Base-by-base conservation (phyloP, 1,284 basidiomycete genomes). In the Naganishia sp. region DNA sequence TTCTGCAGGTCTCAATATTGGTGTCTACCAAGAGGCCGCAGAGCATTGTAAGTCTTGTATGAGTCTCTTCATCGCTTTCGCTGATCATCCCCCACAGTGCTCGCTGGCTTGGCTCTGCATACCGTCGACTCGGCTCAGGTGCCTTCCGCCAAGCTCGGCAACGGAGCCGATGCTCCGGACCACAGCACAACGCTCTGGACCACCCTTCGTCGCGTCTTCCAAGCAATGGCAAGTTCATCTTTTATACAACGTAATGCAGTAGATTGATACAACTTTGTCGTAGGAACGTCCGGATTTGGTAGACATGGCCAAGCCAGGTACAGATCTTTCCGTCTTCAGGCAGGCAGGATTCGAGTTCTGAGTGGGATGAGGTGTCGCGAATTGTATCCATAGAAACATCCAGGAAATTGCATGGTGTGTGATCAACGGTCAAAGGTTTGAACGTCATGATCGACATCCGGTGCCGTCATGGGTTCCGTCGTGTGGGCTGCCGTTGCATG, bases 11-110 rank as follows among this genome's bases (percentile, higher is more conserved):
- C 79, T 99, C 69, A 99, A 99, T 76, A 94, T 99, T 56, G 94
- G 94, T 21, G 93, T 94, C 7, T 86, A 93, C 77, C 89, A 92
- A 74, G 95, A 99, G 81, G 95, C 96, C 0, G 92, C 92, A 2
- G 96, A 99, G 74, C 96, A 99, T 79, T 90, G 75, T 76, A 60
- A 67, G 75, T 73, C 25, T 11, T 3, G 13, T 57, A 21, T 25
- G 43, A 42, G 15, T 6, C n/a, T 21, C 36, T n/a, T 31, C 31
- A 18, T 18, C 25, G n/a, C 15, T 33, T 33, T 53, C 2, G 45
- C 45, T 61, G 18, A 61, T 25, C 5, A 10, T 39, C 42, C 28
- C n/a, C 3, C 54, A 42, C 55, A 78, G 77, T 99, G 78, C 83
- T 99, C 63, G 90, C 91, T 66, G 96, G 93, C 0, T 82, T 99